These are phyloP conservation scores for Ephemerocybe angulata DNA, from an alignment of 768 basidiomycete genomes.

Conservation along the genomic window DNA sequence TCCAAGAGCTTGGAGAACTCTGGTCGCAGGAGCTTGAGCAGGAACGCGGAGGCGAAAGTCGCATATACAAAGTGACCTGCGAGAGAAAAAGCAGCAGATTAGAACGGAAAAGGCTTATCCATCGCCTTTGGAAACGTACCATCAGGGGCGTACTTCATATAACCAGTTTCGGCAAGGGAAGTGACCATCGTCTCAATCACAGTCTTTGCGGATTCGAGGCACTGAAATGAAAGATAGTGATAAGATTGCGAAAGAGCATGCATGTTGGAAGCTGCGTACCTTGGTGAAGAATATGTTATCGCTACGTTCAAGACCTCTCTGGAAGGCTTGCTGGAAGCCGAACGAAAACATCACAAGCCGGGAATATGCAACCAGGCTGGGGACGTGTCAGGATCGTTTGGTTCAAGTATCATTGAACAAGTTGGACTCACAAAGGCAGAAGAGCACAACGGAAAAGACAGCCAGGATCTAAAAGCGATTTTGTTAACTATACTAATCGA, in stretches of 20 bases:
- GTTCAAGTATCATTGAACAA: not conserved
- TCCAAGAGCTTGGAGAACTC: constrained; percentile 64
- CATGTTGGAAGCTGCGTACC: constrained; percentile 30
- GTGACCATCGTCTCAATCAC: constrained; percentile 67
- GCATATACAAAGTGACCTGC: constrained; percentile 74
- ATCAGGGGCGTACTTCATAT: constrained; percentile 77
- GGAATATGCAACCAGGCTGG: constrained; percentile 70
- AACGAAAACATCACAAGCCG: constrained; percentile 85
- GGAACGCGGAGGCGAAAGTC: constrained; percentile 78
- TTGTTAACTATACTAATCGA: not conserved
- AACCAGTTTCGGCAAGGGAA: constrained; percentile 62
- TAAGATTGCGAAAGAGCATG: not conserved
- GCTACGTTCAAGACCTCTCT: constrained; percentile 58
- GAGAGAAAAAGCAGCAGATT: not conserved
- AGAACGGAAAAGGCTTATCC: not conserved
- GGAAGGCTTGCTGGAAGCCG: constrained; percentile 79
- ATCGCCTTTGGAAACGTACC: constrained; percentile 42
- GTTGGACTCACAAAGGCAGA: constrained; percentile 71
- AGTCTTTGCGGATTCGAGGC: constrained; percentile 63
- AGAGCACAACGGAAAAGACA: constrained; percentile 61
- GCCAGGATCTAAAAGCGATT: constrained; percentile 43
- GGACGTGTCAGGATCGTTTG: not conserved
- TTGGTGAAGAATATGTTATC: constrained; percentile 68
- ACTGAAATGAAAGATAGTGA: constrained; percentile 41
- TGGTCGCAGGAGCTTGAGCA: constrained; percentile 75